Conservation (phyloP, 208 protist genomes). For the Angomonas deanei region DNA sequence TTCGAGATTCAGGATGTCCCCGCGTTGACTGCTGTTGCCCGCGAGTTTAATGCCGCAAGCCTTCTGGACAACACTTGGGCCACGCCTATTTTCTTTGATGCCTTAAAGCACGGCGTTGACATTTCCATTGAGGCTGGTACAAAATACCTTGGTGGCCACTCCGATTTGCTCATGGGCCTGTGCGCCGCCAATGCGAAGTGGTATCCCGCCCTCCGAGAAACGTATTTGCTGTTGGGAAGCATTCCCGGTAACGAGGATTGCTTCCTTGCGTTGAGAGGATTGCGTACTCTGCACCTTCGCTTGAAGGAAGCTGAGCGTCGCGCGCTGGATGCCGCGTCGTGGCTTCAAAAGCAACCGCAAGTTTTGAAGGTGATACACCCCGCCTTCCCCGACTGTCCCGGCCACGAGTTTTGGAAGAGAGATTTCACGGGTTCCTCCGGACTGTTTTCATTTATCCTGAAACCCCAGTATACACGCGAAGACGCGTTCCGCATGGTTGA, state of each 20-base stretch:
- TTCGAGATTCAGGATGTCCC: constrained; percentile 20
- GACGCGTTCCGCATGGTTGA: constrained; percentile 7
- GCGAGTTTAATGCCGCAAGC: constrained; percentile 6
- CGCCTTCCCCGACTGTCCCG: constrained; percentile 7
- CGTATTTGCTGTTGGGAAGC: background rate
- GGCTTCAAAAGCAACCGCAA: background rate
- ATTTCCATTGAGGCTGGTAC: constrained; percentile 16
- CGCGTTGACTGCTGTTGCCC: constrained; percentile 9
- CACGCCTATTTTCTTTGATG: constrained; percentile 15
- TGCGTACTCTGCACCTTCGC: constrained; percentile 14
- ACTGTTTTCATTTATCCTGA: constrained; percentile 12
- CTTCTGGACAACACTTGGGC: constrained; percentile 23
- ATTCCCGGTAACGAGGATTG: constrained; percentile 19
- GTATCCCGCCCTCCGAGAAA: constrained; percentile 1
- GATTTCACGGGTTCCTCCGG: constrained; percentile 19
- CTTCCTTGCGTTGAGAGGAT: constrained; percentile 11
- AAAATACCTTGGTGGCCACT: constrained; percentile 16
- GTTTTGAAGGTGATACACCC: constrained; percentile 11
- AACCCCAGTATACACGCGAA: constrained; percentile 10
- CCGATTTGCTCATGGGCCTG: constrained; percentile 10
- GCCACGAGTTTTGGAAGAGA: constrained; percentile 15
- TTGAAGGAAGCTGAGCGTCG: constrained; percentile 17
- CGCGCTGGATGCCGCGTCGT: background rate
- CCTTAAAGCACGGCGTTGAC: constrained; percentile 4
- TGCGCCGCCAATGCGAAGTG: constrained; percentile 7